Conservation (phyloP, 2,329 filamentous ascomycete species). For the Monosporascus sp. region DNA sequence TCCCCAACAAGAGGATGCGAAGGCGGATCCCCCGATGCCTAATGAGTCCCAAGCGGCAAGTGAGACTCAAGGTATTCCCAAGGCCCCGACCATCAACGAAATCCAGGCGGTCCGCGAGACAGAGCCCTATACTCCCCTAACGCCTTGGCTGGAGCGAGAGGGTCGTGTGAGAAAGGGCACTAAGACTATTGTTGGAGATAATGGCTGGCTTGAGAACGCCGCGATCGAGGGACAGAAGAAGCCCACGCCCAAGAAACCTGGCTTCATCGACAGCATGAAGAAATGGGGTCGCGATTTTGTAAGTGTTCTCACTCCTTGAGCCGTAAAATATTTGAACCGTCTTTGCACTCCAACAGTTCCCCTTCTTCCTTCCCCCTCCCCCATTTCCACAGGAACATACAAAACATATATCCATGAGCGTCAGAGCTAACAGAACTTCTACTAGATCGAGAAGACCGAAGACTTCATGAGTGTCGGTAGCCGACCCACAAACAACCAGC, state of each 20-base stretch:
- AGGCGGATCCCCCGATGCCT: too few relatives aligned
- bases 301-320: constrained; percentile 15
- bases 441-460: background rate
- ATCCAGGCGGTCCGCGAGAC: background rate
- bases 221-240: constrained; percentile 13
- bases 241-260: constrained; percentile 12
- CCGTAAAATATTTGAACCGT: too few relatives aligned
- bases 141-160: constrained; percentile 19
- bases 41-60: too few relatives aligned
- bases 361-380: too few relatives aligned
- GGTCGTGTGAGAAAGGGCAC: constrained; percentile 28
- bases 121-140: constrained; percentile 21
- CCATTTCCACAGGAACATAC: too few relatives aligned
- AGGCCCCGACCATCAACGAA: constrained; percentile 4
- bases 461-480: background rate
- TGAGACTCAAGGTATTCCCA: constrained; percentile 1
- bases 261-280: constrained; percentile 21
- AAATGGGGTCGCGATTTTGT: constrained; percentile 52
- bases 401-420: too few relatives aligned
- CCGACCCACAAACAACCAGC: background rate
- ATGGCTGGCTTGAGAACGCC: constrained; percentile 50
- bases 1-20: background rate
- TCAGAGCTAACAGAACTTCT: background rate
- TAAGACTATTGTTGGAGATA: constrained; percentile 49
- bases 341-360: too few relatives aligned